Evolutionary conservation across 2,329 filamentous ascomycete species (phyloP), one percentile per base, ranked within the genome.

Genomic region (Fusarium sororula): DNA sequence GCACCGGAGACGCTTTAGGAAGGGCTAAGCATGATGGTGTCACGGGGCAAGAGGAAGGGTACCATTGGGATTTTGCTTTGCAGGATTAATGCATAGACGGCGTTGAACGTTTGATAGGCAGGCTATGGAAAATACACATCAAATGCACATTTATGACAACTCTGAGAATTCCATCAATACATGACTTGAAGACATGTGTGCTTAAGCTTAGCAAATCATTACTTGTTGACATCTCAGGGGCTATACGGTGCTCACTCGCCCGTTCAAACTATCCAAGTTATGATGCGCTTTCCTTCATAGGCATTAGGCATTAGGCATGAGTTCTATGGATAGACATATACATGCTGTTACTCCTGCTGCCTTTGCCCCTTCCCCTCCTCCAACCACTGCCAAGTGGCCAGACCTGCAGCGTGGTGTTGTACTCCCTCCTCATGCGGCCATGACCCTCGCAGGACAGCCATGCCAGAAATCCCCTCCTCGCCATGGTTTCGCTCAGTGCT

Each of bases 41-140:
- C 47, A 62, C 45, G 30, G 39, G 37, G 57, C 15, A 65, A 37
- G 60, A 56, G 51, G 68, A 69, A 67, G 63, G 70, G 47, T 41
- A 62, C 28, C 57, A 68, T 75, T 72, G 57, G 76, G 69, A 22
- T 61, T 70, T 68, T 58, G 56, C 42, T 58, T 70, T 69, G 68
- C 55, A 68, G 68, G 73, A 66, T 77, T 77, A 78, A 78, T 80
- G 77, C 79, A 80, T 81, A 80, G 78, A 81, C 70, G 80, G 78
- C 80, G 78, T 81, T 80, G 79, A 79, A 79, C 74, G 75, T 76
- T 74, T 68, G 76, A 70, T 67, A 78, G 75, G 66, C 67, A 77
- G 74, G 75, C 68, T 64, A 71, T 64, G 75, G 72, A 77, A 75
- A 76, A 78, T 70, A 78, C 63, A 77, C 61, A 69, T 63, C 48